A percentile compares a stretch with the other conserved stretches of the same genome.
phyloP scores from a whole-genome alignment of 2,329 filamentous ascomycete genomes.

The Mariannaea elegans region DNA sequence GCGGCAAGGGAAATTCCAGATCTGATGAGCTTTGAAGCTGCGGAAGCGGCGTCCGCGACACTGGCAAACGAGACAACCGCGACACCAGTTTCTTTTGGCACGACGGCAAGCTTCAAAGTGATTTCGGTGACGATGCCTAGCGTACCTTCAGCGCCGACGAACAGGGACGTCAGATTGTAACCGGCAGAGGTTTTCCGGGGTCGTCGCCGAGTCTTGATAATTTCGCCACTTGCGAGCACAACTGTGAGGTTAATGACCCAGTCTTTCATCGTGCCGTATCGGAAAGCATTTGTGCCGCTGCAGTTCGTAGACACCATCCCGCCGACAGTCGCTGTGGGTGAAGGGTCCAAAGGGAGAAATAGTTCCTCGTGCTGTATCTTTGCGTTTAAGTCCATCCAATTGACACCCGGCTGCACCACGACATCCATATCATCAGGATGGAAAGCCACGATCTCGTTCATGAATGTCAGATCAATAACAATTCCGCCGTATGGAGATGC shows the following conservation, averaged over 20 bases:
- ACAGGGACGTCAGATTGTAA: conserved; percentile 82
- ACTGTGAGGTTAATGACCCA: conserved; percentile 86
- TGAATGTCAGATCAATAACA: conserved; percentile 78
- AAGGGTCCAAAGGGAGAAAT: conserved; percentile 87
- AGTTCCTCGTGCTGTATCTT: conserved; percentile 72
- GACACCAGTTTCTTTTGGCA: conserved; percentile 74
- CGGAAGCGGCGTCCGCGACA: conserved; percentile 72
- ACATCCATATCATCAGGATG: conserved; percentile 75
- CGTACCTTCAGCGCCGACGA: conserved; percentile 85
- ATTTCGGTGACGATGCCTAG: conserved; percentile 83
- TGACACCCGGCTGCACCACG: conserved; percentile 76
- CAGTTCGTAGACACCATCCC: conserved; percentile 77
- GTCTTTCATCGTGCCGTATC: conserved; percentile 89
- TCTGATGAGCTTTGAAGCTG: conserved; percentile 75
- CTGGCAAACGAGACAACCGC: conserved; percentile 64
- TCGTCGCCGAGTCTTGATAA: conserved; percentile 81
- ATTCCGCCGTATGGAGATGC: conserved; percentile 77
- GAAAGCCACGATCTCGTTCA: conserved; percentile 75
- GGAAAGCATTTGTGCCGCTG: conserved; percentile 81
- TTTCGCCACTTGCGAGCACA: conserved; percentile 81
- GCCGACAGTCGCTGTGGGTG: conserved; percentile 84
- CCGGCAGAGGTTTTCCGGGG: conserved; percentile 82
- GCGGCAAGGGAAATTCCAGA: conserved; percentile 80
- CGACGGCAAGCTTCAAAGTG: conserved; percentile 77
- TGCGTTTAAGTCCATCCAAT: conserved; percentile 82